Percentiles rank a stretch among this genome's conserved stretches.
phyloP scores from a whole-genome alignment of 108 stramenopile genomes.

The Skeletonema tropicum region DNA sequence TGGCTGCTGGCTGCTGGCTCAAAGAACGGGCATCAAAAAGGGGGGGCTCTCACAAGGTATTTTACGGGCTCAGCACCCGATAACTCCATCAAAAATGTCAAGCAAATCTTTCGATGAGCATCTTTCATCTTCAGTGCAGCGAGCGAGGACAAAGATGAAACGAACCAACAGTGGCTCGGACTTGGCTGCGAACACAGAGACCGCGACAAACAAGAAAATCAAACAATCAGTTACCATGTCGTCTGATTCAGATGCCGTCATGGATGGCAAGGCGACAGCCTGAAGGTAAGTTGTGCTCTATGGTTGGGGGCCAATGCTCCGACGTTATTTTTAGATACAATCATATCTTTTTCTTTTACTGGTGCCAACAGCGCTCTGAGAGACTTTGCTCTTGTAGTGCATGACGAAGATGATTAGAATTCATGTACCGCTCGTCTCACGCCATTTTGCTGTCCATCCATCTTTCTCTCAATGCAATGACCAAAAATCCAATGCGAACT shows the following conservation, averaged over 20 bases:
- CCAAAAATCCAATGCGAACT: neutral
- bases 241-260: neutral
- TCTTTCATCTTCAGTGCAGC: too few species aligned
- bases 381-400: neutral
- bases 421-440: neutral
- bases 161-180: too few species aligned
- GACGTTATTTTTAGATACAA: neutral
- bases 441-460: neutral
- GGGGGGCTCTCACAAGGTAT: too few species aligned
- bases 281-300: constrained; percentile 5
- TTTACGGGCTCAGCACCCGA: too few species aligned
- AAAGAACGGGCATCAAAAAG: too few species aligned
- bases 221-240: neutral
- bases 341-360: neutral
- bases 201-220: neutral
- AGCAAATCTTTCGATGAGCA: too few species aligned
- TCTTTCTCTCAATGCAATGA: neutral
- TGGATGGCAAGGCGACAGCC: neutral
- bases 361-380: neutral
- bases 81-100: too few species aligned
- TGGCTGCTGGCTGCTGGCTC: too few species aligned
- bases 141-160: too few species aligned
- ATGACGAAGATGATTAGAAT: neutral
- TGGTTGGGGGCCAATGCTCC: neutral
- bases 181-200: neutral